Percentiles rank a stretch among this genome's conserved stretches.
These are phyloP conservation scores for Ogataea thermomethanolica DNA, from an alignment of 805 yeast species.

Conservation along the genomic window DNA sequence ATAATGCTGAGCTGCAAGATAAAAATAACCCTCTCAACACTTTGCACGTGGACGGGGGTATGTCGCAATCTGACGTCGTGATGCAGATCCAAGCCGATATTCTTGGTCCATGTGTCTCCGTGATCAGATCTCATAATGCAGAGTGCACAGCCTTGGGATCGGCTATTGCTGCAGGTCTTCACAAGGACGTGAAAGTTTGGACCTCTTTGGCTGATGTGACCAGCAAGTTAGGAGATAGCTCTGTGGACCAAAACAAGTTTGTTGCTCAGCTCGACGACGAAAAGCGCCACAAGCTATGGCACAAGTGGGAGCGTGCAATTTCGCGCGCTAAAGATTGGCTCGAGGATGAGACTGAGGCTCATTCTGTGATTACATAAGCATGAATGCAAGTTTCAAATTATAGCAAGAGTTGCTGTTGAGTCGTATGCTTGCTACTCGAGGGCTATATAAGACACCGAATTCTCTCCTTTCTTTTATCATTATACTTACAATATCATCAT, in stretches of 20 bases:
- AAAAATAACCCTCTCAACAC: constrained; percentile 38
- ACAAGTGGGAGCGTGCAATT: constrained; percentile 81
- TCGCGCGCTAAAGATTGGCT: constrained; percentile 83
- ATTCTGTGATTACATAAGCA: not conserved
- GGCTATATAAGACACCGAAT: constrained; percentile 1
- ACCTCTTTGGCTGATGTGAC: constrained; percentile 65
- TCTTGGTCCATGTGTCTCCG: constrained; percentile 80
- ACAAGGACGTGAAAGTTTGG: constrained; percentile 67
- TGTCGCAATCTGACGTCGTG: constrained; percentile 86
- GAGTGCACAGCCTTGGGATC: constrained; percentile 97
- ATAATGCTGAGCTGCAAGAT: constrained; percentile 40
- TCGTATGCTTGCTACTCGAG: constrained; percentile 5
- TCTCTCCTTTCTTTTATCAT: constrained; percentile 1
- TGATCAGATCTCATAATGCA: constrained; percentile 72
- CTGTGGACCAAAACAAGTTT: constrained; percentile 19
- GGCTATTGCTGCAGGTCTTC: constrained; percentile 90
- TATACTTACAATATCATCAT: constrained; percentile 17
- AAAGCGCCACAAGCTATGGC: constrained; percentile 62
- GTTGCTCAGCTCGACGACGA: constrained; percentile 44
- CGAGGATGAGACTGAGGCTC: constrained; percentile 14
- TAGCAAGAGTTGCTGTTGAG: constrained; percentile 6
- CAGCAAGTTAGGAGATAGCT: constrained; percentile 35
- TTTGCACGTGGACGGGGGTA: constrained; percentile 89
- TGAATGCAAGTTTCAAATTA: not conserved
- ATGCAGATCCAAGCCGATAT: constrained; percentile 94